Percentiles rank a stretch among this genome's conserved stretches.
Evolutionary conservation across 2,329 filamentous ascomycete genomes (phyloP).

Genomic region (Dactylonectria macrodidyma): DNA sequence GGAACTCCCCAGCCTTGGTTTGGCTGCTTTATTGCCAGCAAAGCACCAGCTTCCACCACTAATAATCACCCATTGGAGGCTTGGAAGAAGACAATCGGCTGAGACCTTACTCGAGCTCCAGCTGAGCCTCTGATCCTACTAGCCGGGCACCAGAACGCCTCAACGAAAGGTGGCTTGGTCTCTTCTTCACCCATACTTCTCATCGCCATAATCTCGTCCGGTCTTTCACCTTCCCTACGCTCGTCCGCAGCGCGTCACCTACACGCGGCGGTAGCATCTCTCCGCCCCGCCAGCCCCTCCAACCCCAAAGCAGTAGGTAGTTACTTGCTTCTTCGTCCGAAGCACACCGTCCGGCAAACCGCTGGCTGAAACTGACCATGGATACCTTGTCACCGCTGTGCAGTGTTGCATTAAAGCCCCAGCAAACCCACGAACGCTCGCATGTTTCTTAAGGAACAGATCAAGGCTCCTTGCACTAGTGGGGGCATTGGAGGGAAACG

Average conservation of each 20-base stretch:
- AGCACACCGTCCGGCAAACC: constrained; percentile 4
- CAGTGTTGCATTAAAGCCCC: constrained; percentile 41
- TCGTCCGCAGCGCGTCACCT: neutral
- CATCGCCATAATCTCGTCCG: neutral
- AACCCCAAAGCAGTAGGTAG: constrained; percentile 17
- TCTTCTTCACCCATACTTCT: neutral
- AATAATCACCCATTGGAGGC: constrained; percentile 15
- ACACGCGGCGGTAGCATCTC: neutral
- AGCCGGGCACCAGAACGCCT: constrained; percentile 14
- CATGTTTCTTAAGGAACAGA: constrained; percentile 36
- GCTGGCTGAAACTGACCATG: constrained; percentile 23
- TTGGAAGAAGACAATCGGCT: constrained; percentile 12
- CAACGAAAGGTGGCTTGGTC: neutral
- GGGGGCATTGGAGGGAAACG: constrained; percentile 27
- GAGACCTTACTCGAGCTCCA: constrained; percentile 35
- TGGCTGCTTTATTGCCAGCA: constrained; percentile 9
- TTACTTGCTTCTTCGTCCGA: constrained; percentile 1
- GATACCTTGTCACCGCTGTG: constrained; percentile 32
- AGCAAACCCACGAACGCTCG: constrained; percentile 28
- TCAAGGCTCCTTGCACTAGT: constrained; percentile 33
- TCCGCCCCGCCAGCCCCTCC: constrained; percentile 2
- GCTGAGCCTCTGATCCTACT: constrained; percentile 28
- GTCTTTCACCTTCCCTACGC: neutral
- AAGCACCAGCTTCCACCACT: neutral
- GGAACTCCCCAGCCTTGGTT: constrained; percentile 10